Percentiles rank a stretch among this genome's conserved stretches.
Conservation (phyloP, 2,329 filamentous ascomycete species). For the Aspergillus sp. region DNA sequence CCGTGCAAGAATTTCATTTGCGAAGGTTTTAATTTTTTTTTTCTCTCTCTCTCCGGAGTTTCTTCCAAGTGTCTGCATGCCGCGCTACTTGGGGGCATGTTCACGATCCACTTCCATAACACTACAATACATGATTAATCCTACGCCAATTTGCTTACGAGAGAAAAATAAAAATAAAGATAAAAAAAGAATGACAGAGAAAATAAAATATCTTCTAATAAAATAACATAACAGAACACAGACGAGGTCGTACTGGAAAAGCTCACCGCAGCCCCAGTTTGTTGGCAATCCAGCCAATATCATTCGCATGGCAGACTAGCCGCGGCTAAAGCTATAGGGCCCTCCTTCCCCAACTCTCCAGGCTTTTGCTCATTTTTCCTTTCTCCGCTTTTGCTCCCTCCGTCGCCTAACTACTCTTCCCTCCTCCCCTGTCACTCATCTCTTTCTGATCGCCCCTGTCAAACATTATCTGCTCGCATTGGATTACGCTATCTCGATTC, state of each 20-base stretch:
- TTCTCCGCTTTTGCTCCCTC: conserved; percentile 19
- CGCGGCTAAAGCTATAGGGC: neutral
- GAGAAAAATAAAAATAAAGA: neutral
- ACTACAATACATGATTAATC: too few species aligned
- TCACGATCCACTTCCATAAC: neutral
- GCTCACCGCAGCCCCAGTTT: neutral
- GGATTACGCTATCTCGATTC: neutral
- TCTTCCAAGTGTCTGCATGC: too few species aligned
- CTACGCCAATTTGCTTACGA: too few species aligned
- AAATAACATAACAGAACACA: too few species aligned
- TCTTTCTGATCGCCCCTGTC: neutral
- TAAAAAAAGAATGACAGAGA: neutral
- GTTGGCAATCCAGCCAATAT: conserved; percentile 3
- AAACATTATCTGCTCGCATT: neutral
- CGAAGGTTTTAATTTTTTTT: neutral
- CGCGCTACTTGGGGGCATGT: too few species aligned
- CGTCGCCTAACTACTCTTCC: conserved; percentile 3
- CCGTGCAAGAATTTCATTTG: neutral
- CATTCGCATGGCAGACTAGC: neutral
- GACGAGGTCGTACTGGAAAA: neutral
- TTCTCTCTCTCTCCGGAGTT: neutral
- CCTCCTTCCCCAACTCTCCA: conserved; percentile 12
- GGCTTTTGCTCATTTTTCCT: conserved; percentile 15
- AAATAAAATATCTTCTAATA: too few species aligned
- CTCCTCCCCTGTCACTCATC: conserved; percentile 2